phyloP scores from a whole-genome alignment of 176 grass and related monocot species.

The Coix lacrymajobi region DNA sequence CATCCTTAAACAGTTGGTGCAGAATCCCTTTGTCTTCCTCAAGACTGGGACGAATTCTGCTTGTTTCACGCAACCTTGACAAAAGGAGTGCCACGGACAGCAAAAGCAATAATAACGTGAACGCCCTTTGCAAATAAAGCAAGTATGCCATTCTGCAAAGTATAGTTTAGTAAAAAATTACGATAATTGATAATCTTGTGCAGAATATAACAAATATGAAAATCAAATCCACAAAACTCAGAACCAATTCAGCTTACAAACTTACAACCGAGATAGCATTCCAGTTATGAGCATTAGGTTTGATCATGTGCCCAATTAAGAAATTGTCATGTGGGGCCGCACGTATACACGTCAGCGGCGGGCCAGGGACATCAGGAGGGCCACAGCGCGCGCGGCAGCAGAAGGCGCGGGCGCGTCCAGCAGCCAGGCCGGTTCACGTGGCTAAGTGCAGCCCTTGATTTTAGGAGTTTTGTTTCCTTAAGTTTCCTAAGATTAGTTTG shows the following conservation, averaged over 20 bases:
- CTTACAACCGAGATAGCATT: not conserved
- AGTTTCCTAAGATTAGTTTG: too few species aligned
- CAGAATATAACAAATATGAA: not conserved
- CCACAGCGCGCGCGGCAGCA: too few species aligned
- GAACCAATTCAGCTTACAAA: not conserved
- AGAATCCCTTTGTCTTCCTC: conserved; percentile 73
- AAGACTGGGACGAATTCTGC: conserved; percentile 56
- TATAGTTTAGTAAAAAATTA: conserved; percentile 1
- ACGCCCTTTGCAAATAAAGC: conserved; percentile 62
- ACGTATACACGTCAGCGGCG: too few species aligned
- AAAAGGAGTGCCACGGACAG: conserved; percentile 54
- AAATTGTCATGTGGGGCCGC: not conserved
- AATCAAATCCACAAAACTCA: not conserved
- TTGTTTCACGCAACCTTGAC: conserved; percentile 48
- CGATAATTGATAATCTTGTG: not conserved
- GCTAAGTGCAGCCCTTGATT: too few species aligned
- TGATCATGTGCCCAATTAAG: not conserved
- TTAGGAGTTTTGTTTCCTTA: too few species aligned
- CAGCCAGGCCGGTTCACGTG: too few species aligned
- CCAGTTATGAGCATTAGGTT: not conserved
- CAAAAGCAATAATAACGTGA: conserved; percentile 62
- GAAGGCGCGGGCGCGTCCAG: too few species aligned
- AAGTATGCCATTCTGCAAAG: conserved; percentile 78
- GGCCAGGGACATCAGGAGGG: too few species aligned
- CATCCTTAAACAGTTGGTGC: conserved; percentile 64